These are phyloP conservation scores for Colletotrichum orchidophilum DNA, from an alignment of 2,329 filamentous ascomycete genomes.

Conservation along the genomic window DNA sequence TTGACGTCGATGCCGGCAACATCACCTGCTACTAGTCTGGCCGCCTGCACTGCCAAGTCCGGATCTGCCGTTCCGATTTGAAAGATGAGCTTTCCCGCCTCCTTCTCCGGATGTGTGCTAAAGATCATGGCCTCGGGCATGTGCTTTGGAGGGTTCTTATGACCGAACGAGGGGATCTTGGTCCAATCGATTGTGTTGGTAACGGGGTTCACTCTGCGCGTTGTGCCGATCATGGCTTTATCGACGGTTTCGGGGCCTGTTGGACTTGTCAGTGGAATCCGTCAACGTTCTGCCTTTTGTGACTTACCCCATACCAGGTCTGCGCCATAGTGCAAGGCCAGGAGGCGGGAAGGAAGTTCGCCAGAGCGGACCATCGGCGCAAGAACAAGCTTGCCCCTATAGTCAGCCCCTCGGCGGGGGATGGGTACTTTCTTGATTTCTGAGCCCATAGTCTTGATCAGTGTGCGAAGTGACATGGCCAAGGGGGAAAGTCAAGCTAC, in stretches of 20 bases:
- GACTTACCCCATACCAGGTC: conserved; percentile 91
- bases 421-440: conserved; percentile 79
- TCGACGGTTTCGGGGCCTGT: conserved; percentile 93
- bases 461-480: conserved; percentile 37
- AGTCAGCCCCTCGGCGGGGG: conserved; percentile 88
- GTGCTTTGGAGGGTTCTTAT: conserved; percentile 64
- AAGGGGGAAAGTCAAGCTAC: not conserved
- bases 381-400: conserved; percentile 91
- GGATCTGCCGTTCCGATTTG: conserved; percentile 92
- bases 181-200: conserved; percentile 88
- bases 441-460: conserved; percentile 65
- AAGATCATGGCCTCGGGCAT: conserved; percentile 78
- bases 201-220: conserved; percentile 77
- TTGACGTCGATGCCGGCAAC: conserved; percentile 97
- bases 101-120: conserved; percentile 80
- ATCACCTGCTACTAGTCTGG: conserved; percentile 83
- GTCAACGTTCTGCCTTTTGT: not conserved
- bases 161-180: conserved; percentile 76
- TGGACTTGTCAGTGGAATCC: conserved; percentile 7
- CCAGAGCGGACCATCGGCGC: conserved; percentile 99
- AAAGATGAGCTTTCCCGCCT: conserved; percentile 82
- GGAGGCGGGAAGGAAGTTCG: conserved; percentile 87
- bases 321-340: conserved; percentile 93
- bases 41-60: conserved; percentile 83
- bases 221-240: conserved; percentile 87